Conservation (phyloP, 2,329 filamentous ascomycete genomes). For the Diplodia scrobiculata region DNA sequence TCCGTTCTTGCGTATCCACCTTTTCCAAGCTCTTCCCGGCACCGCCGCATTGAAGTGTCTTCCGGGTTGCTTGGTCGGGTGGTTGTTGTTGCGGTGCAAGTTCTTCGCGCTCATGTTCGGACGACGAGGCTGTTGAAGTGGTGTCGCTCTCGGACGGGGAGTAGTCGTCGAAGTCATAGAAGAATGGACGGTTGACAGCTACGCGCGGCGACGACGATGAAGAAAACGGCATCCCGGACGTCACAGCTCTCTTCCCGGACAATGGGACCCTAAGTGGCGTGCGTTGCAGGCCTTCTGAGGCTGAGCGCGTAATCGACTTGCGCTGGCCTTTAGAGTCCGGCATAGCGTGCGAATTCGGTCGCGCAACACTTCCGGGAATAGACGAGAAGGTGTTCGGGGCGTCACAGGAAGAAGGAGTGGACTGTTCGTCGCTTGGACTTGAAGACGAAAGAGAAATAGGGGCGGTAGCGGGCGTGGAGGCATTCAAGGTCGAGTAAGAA, state of each 20-base stretch:
- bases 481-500: not conserved
- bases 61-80: not conserved
- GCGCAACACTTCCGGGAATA: not conserved
- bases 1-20: not conserved
- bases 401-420: not conserved
- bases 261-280: not conserved
- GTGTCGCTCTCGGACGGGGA: conserved; percentile 15
- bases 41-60: not conserved
- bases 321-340: not conserved
- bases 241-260: conserved; percentile 5
- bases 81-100: not conserved
- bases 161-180: conserved; percentile 22
- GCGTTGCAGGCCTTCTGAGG: not conserved
- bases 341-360: not conserved
- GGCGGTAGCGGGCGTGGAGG: not conserved
- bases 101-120: not conserved
- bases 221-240: not conserved
- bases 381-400: not conserved
- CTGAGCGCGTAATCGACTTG: not conserved
- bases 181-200: not conserved
- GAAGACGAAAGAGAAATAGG: not conserved
- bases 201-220: not conserved
- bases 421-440: not conserved
- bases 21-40: not conserved
- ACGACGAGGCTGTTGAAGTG: not conserved